Conservation (phyloP, 176 grass and related monocot genomes). For the Alloteropsis semialata region DNA sequence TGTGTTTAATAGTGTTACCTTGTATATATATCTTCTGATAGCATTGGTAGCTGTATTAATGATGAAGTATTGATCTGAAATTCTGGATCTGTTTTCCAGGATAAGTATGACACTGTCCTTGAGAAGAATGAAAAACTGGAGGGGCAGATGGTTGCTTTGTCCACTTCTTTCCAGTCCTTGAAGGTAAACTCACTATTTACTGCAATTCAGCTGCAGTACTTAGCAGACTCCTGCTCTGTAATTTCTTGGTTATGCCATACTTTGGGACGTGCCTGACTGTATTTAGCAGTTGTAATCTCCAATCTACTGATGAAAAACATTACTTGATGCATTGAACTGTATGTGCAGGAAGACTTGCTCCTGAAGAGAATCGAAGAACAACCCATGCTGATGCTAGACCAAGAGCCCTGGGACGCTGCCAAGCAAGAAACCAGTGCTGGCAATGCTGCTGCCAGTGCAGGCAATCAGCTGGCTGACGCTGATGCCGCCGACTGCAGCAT, state of each 20-base stretch:
- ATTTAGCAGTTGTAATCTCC: background rate
- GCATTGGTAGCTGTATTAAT: background rate
- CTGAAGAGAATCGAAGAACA: slow-evolving; percentile 35
- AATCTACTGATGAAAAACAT: background rate
- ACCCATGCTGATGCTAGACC: slow-evolving; percentile 16
- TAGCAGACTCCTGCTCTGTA: background rate
- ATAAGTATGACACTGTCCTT: slow-evolving; percentile 41
- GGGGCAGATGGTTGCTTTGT: slow-evolving; percentile 31
- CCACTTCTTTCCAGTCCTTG: slow-evolving; percentile 36
- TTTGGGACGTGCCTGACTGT: background rate
- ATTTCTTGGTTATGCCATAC: background rate
- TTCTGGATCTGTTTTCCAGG: slow-evolving; percentile 33
- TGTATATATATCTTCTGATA: background rate
- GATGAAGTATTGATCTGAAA: background rate
- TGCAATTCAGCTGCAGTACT: background rate
- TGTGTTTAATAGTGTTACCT: background rate
- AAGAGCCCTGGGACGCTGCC: slow-evolving; percentile 20
- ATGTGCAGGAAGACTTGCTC: slow-evolving; percentile 53
- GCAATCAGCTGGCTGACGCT: slow-evolving; percentile 12
- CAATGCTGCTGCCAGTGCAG: slow-evolving; percentile 22
- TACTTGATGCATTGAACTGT: background rate
- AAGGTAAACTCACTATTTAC: slow-evolving; percentile 40
- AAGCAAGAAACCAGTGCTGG: slow-evolving; percentile 11
- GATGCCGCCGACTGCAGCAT: background rate
- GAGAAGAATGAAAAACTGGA: slow-evolving; percentile 51